These are phyloP conservation scores for Suhomyces choctaworum DNA, from an alignment of 1,139 yeast species.

Conservation along the genomic window DNA sequence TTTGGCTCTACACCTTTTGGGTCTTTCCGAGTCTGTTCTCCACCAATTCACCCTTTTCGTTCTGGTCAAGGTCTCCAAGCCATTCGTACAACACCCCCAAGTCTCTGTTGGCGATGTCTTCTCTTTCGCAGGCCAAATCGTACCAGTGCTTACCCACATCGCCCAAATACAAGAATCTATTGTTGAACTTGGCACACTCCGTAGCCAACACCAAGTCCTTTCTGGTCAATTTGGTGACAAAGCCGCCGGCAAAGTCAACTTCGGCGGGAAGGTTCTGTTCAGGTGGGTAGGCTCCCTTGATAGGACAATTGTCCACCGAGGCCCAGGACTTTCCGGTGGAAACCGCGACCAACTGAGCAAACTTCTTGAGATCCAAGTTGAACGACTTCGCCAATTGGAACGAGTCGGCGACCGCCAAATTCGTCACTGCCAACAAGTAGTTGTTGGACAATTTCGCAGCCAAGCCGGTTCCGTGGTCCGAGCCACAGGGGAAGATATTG, in stretches of 20 bases:
- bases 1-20: not conserved
- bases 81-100: constrained; percentile 50
- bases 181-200: constrained; percentile 41
- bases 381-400: constrained; percentile 58
- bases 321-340: constrained; percentile 68
- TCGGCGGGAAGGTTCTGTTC: constrained; percentile 48
- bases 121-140: constrained; percentile 46
- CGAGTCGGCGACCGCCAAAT: constrained; percentile 61
- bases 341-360: constrained; percentile 54
- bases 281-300: constrained; percentile 50
- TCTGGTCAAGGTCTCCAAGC: constrained; percentile 34
- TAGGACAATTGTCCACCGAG: constrained; percentile 60
- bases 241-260: constrained; percentile 52
- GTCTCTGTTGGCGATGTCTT: constrained; percentile 44
- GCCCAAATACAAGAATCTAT: constrained; percentile 43
- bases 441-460: constrained; percentile 63
- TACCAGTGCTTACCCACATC: constrained; percentile 46
- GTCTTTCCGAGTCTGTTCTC: constrained; percentile 12
- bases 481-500: constrained; percentile 55
- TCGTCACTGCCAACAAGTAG: constrained; percentile 57
- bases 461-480: constrained; percentile 53
- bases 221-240: constrained; percentile 54
- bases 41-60: constrained; percentile 17
- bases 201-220: constrained; percentile 60
- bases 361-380: constrained; percentile 50